Percentiles rank a stretch among this genome's conserved stretches.
Evolutionary conservation across 2,329 filamentous ascomycete genomes (phyloP).

Genomic region (Xylariaceae sp.): DNA sequence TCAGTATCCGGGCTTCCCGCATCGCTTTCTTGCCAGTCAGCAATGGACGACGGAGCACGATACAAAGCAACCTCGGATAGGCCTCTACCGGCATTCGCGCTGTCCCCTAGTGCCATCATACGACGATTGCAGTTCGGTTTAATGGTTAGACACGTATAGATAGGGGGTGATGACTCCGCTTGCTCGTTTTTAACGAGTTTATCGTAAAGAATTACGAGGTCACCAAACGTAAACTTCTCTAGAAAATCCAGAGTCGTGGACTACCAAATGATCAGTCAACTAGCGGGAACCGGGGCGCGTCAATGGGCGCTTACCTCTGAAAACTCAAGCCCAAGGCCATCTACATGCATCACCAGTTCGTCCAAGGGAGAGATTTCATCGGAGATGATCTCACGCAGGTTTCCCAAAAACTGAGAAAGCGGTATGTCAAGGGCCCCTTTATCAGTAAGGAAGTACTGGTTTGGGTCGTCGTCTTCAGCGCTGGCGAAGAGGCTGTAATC

Average conservation of each 20-base stretch:
- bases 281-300: neutral
- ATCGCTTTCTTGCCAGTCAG: conserved; percentile 17
- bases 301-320: conserved; percentile 28
- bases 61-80: conserved; percentile 32
- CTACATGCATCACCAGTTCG: conserved; percentile 32
- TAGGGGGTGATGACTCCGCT: conserved; percentile 23
- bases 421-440: conserved; percentile 26
- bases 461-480: conserved; percentile 32
- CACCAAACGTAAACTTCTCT: conserved; percentile 29
- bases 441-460: conserved; percentile 32
- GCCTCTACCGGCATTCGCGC: conserved; percentile 30
- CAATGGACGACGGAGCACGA: conserved; percentile 24
- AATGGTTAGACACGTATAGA: conserved; percentile 32
- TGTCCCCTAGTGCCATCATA: conserved; percentile 31
- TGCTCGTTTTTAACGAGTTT: conserved; percentile 31
- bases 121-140: conserved; percentile 32
- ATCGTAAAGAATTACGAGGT: conserved; percentile 30
- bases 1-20: conserved; percentile 16
- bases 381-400: conserved; percentile 30
- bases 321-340: conserved; percentile 33
- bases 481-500: conserved; percentile 33
- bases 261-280: conserved; percentile 25
- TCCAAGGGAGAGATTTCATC: conserved; percentile 33
- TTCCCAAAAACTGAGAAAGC: conserved; percentile 27
- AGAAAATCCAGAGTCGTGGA: conserved; percentile 30